phyloP scores from a whole-genome alignment of 2,329 filamentous ascomycete species.

The Myriosclerotinia scirpicola region DNA sequence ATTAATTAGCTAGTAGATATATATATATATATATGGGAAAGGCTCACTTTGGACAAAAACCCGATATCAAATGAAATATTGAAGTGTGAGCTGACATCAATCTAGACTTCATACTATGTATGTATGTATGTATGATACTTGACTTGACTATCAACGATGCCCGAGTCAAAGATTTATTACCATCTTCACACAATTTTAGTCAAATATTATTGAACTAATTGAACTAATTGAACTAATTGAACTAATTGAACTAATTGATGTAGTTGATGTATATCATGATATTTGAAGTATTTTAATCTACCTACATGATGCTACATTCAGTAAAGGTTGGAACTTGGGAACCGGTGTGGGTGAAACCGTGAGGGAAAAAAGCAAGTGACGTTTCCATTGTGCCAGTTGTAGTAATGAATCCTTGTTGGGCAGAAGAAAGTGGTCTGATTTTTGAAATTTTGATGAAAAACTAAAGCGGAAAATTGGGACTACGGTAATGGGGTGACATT shows the following conservation, averaged over 20 bases:
- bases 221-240: no score
- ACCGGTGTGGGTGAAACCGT: not conserved
- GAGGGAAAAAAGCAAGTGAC: conserved; percentile 5
- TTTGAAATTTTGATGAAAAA: conserved; percentile 3
- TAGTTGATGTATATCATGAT: no score
- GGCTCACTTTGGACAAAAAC: not conserved
- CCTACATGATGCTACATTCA: not conserved
- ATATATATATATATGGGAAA: conserved; percentile 6
- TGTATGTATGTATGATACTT: no score
- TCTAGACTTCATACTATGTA: conserved; percentile 24
- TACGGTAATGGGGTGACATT: conserved; percentile 19
- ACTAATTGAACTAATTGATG: no score
- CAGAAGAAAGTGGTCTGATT: conserved; percentile 25
- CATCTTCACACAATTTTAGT: no score
- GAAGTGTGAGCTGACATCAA: conserved; percentile 18
- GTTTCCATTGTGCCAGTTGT: not conserved
- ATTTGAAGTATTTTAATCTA: no score
- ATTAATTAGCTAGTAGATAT: not conserved
- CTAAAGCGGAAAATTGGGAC: no score
- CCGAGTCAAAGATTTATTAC: not conserved
- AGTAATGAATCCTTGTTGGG: conserved; percentile 13
- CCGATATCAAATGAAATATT: conserved; percentile 21
- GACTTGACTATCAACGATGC: conserved; percentile 14
- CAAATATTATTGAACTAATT: no score
- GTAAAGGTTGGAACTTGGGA: not conserved